These are phyloP conservation scores for Globisporangium irregulare DNA, from an alignment of 352 stramenopile genomes.

Conservation along the genomic window DNA sequence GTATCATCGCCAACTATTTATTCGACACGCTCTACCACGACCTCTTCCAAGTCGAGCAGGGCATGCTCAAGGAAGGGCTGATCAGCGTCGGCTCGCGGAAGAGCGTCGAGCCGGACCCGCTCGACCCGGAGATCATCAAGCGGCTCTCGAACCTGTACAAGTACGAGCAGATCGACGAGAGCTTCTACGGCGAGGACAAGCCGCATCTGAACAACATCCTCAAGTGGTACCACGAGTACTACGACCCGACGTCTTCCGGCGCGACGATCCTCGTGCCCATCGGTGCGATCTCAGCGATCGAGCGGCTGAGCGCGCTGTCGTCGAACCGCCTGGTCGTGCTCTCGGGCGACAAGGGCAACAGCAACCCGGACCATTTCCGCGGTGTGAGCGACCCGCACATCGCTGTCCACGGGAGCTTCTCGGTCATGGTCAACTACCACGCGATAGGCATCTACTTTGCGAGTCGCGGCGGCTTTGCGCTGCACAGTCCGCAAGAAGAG, in stretches of 20 bases:
- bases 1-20: constrained; percentile 93
- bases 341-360: constrained; percentile 93
- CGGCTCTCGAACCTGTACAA: constrained; percentile 87
- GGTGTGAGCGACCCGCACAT: constrained; percentile 93
- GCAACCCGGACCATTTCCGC: constrained; percentile 90
- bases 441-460: constrained; percentile 91
- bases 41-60: constrained; percentile 85
- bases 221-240: constrained; percentile 90
- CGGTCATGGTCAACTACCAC: constrained; percentile 96
- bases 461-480: constrained; percentile 87
- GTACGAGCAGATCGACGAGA: constrained; percentile 79
- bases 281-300: constrained; percentile 79
- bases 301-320: constrained; percentile 62
- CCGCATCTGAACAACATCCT: constrained; percentile 89
- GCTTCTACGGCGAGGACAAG: constrained; percentile 74
- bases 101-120: constrained; percentile 64
- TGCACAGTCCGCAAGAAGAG: constrained; percentile 92
- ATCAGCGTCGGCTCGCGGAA: constrained; percentile 84
- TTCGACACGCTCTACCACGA: constrained; percentile 94
- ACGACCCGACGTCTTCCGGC: constrained; percentile 44
- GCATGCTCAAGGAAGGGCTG: constrained; percentile 87
- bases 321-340: constrained; percentile 73
- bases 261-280: constrained; percentile 91
- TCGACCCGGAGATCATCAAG: constrained; percentile 94
- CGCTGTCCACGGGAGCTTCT: constrained; percentile 94